phyloP scores from a whole-genome alignment of 352 stramenopile species.

The Phytophthora sojae region DNA sequence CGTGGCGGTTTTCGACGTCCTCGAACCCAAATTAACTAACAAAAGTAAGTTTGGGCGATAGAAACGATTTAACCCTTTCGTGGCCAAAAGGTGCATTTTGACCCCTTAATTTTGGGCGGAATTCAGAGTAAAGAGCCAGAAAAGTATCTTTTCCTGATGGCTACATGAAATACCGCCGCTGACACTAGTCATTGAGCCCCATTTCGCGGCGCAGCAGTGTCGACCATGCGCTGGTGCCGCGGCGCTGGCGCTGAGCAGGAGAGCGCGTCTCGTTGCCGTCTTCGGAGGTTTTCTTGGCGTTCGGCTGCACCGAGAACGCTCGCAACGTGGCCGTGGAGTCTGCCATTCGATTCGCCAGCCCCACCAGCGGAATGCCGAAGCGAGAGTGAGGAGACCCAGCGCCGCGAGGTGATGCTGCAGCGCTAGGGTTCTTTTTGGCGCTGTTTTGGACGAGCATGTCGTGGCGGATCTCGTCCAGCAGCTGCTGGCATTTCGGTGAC shows the following conservation, averaged over 20 bases:
- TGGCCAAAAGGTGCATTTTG: too few relatives aligned
- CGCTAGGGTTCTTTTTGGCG: constrained; percentile 16
- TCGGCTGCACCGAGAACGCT: constrained; percentile 40
- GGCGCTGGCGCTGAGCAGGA: constrained; percentile 20
- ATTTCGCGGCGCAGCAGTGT: constrained; percentile 48
- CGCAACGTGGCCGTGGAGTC: constrained; percentile 35
- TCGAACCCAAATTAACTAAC: constrained; percentile 22
- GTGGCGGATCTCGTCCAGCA: constrained; percentile 54
- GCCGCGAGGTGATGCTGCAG: constrained; percentile 16
- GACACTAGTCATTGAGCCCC: constrained; percentile 18
- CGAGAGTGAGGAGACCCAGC: constrained; percentile 18
- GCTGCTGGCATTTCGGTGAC: constrained; percentile 51
- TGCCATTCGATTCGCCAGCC: constrained; percentile 15
- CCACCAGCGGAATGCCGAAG: constrained; percentile 19
- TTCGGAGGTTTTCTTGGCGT: constrained; percentile 17
- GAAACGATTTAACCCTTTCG: background rate
- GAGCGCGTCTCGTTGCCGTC: constrained; percentile 20
- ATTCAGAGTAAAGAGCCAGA: background rate
- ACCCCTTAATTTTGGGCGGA: too few relatives aligned
- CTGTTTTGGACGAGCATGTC: constrained; percentile 45
- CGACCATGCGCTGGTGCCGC: constrained; percentile 47
- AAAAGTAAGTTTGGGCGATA: constrained; percentile 17
- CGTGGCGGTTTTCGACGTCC: constrained; percentile 38
- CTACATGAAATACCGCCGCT: background rate
- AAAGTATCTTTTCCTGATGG: constrained; percentile 32